Evolutionary conservation across 2,329 filamentous ascomycete species (phyloP).

Genomic region (Ophiocordyceps robertsii): DNA sequence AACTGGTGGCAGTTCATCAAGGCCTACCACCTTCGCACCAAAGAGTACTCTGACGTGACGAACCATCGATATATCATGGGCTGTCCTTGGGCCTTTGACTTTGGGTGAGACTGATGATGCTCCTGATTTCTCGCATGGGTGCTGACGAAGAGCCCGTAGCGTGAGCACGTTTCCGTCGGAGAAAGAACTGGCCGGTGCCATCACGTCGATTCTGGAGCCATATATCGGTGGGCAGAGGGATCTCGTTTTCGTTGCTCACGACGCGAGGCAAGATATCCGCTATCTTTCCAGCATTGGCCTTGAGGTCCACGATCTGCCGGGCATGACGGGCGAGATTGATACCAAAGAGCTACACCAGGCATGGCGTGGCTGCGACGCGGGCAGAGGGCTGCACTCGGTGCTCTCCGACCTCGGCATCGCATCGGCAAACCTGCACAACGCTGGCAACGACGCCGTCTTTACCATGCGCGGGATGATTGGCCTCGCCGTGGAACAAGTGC

Average conservation of each 20-base stretch:
- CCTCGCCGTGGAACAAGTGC: conserved; percentile 13
- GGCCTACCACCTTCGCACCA: conserved; percentile 63
- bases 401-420: conserved; percentile 50
- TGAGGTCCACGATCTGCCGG: conserved; percentile 35
- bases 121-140: not conserved
- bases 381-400: conserved; percentile 44
- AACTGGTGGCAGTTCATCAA: conserved; percentile 57
- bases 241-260: conserved; percentile 71
- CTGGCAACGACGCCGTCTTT: conserved; percentile 73
- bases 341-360: conserved; percentile 58
- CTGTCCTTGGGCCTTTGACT: conserved; percentile 61
- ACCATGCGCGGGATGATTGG: conserved; percentile 61
- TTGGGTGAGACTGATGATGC: conserved; percentile 45
- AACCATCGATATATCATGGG: conserved; percentile 61
- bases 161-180: conserved; percentile 25
- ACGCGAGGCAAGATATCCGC: conserved; percentile 50
- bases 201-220: conserved; percentile 23
- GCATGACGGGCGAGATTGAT: conserved; percentile 54
- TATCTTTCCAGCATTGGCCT: conserved; percentile 56
- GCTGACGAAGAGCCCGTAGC: conserved; percentile 14
- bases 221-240: conserved; percentile 24
- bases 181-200: conserved; percentile 16
- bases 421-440: conserved; percentile 65
- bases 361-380: conserved; percentile 37
- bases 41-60: conserved; percentile 49